Base-by-base conservation (phyloP, 176 grass and related monocot genomes). In the Cocos nucifera region DNA sequence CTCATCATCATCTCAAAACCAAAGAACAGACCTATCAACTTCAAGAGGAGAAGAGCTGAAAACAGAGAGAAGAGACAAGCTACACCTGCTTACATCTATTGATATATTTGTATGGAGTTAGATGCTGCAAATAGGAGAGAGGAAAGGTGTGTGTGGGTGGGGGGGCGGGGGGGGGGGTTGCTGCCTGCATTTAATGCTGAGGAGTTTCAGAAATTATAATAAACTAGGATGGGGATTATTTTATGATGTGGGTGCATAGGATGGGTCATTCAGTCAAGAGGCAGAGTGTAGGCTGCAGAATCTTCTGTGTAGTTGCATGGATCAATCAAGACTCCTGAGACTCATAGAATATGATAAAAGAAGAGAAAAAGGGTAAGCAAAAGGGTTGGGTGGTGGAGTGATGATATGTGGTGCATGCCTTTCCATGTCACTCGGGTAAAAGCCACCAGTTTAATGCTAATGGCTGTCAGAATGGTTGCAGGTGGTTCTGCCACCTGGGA, bases 221-320 rank as follows among this genome's bases (percentile, higher is more conserved):
- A 12, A 44, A 44, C 35, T 44, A 30, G 9, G 35, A 12, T 44
- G 35, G 35, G 32, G 35, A 44, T 12, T 44, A 44, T 44, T 12
- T 44, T 44, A 44, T 44, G 35, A 44, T 44, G 35, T 61, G 51
- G 9, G 54, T 12, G 32, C 77, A 78, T 62, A 66, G 65, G 50
- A 72, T 58, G 12, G 57, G 73, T 75, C 82, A 75, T 63, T 78
- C 71, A 79, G 74, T 81, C 89, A 87, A 85, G 74, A 70, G 70
- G 75, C 73, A 76, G 77, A 69, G 83, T 76, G 80, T 39, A 69
- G 66, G 66, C 63, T 85, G 80, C 84, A 70, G 89, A 82, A 85
- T 94, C 84, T 85, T 53, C 80, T 63, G 70, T 75, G 62, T 70
- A 67, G 56, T 44, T 44, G 24, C 75, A 78, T 78, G 59, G 63